Evolutionary conservation across 2,329 filamentous ascomycete species (phyloP), one percentile per base, ranked within the genome.

Genomic region (Colletotrichum sansevieriae): DNA sequence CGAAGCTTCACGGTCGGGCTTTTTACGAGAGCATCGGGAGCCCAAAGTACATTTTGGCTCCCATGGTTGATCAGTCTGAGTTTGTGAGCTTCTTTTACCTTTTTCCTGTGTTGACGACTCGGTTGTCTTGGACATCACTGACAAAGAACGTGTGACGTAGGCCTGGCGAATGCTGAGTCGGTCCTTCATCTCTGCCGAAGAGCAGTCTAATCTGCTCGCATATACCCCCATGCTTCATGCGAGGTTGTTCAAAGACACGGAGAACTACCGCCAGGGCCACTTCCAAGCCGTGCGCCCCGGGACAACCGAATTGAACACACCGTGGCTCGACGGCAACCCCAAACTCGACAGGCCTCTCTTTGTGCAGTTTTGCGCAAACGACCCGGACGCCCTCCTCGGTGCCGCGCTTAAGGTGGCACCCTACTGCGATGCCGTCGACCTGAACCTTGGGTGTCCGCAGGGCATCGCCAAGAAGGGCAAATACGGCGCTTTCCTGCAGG

Each of bases 61-160:
- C 96, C 41, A 99, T 99, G 96, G 96, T 99, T 22, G 95, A 99
- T 77, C 93, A 98, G 79, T 98, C 94, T 37, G 96, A 99, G 83
- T 98, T 98, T 83, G 95, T 97, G 84, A 72, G 91, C 84, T 39
- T 54, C 1, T 18, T 15, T 18, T 12, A 41, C 35, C 62, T 35
- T 22, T 20, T 41, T 20, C 29, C 10, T 15, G 22, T 25, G 22
- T 18, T 35, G 44, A 33, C 18, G 52, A 66, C 71, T 59, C 66
- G 39, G 11, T 25, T 4, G 29, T 20, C 15, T 70, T 18, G n/a
- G 10, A n/a, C 11, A 33, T 22, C 29, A 43, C 54, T 51, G 39
- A 54, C 56, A 35, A 25, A 13, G 29, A 18, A 33, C 22, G 37
- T 9, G 51, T 7, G 29, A 5, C 18, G 41, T 72, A 97, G 95